These are phyloP conservation scores for Tricholomella constricta DNA, from an alignment of 768 basidiomycete species.

Conservation along the genomic window DNA sequence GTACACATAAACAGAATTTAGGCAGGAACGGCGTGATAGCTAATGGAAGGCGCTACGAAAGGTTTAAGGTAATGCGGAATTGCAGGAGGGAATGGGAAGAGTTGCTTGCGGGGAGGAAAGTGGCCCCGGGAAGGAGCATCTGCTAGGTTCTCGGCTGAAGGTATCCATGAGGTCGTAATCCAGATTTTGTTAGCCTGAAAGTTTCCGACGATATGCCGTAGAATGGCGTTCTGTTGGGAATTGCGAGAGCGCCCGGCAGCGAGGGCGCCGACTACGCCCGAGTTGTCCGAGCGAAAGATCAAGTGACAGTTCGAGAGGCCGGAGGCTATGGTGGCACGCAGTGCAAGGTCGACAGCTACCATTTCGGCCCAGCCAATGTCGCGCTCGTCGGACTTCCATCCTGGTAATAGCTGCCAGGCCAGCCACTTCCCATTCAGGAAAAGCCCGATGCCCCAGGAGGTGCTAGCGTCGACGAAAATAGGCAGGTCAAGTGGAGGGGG, in stretches of 20 bases:
- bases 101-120: slow-evolving; percentile 1
- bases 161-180: slow-evolving; percentile 26
- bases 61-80: neutral
- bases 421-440: slow-evolving; percentile 33
- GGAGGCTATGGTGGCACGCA: slow-evolving; percentile 24
- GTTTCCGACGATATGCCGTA: slow-evolving; percentile 24
- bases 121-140: slow-evolving; percentile 21
- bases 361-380: slow-evolving; percentile 47
- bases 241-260: slow-evolving; percentile 26
- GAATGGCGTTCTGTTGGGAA: slow-evolving; percentile 28
- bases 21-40: too few species aligned
- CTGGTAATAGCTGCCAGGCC: slow-evolving; percentile 21
- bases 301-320: slow-evolving; percentile 27
- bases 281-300: slow-evolving; percentile 35
- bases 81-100: neutral
- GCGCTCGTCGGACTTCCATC: slow-evolving; percentile 27
- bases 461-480: slow-evolving; percentile 36
- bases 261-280: slow-evolving; percentile 32
- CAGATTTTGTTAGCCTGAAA: slow-evolving; percentile 25
- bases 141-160: slow-evolving; percentile 14
- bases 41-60: slow-evolving; percentile 8
- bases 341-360: slow-evolving; percentile 39
- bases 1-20: too few species aligned
- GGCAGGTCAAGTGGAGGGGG: neutral
- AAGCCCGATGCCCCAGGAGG: too few species aligned